Percentiles rank a stretch among this genome's conserved stretches.
Evolutionary conservation across 2,329 filamentous ascomycete genomes (phyloP).

Genomic region (Apiospora kogelbergensis): DNA sequence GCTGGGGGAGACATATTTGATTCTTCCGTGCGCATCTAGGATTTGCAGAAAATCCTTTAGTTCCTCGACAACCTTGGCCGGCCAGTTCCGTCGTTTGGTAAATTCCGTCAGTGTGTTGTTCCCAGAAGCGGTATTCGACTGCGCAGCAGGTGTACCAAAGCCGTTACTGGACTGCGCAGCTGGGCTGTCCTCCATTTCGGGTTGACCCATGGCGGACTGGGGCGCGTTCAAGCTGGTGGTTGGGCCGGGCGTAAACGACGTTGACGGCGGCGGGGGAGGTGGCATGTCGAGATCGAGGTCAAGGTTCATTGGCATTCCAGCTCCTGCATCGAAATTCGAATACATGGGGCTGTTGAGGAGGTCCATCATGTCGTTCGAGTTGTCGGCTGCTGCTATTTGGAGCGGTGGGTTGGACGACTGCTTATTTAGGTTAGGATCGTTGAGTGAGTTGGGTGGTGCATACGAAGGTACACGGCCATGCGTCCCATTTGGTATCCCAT

Average conservation of each 20-base stretch:
- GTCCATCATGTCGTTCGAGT: slow-evolving; percentile 40
- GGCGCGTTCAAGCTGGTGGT: neutral
- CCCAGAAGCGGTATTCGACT: slow-evolving; percentile 13
- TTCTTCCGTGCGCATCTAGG: slow-evolving; percentile 77
- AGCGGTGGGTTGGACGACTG: slow-evolving; percentile 10
- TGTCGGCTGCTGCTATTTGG: slow-evolving; percentile 24
- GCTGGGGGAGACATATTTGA: slow-evolving; percentile 84
- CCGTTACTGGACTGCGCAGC: slow-evolving; percentile 37
- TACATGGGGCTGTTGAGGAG: slow-evolving; percentile 44
- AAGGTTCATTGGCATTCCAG: slow-evolving; percentile 43
- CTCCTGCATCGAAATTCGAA: slow-evolving; percentile 26
- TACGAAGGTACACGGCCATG: neutral
- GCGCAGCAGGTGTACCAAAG: slow-evolving; percentile 26
- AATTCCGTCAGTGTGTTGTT: slow-evolving; percentile 56
- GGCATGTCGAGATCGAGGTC: slow-evolving; percentile 33
- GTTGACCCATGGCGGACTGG: neutral
- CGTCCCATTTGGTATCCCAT: slow-evolving; percentile 4
- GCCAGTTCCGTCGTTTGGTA: slow-evolving; percentile 72
- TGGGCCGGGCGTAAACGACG: slow-evolving; percentile 25
- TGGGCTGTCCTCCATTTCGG: slow-evolving; percentile 20
- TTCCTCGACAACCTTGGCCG: slow-evolving; percentile 85
- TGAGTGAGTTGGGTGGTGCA: slow-evolving; percentile 7
- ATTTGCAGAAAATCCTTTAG: slow-evolving; percentile 87
- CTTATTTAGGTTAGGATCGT: slow-evolving; percentile 4
- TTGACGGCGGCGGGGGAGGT: slow-evolving; percentile 25